Evolutionary conservation across 2,329 filamentous ascomycete genomes (phyloP).

Genomic region (Aspergillus thermomutatus): DNA sequence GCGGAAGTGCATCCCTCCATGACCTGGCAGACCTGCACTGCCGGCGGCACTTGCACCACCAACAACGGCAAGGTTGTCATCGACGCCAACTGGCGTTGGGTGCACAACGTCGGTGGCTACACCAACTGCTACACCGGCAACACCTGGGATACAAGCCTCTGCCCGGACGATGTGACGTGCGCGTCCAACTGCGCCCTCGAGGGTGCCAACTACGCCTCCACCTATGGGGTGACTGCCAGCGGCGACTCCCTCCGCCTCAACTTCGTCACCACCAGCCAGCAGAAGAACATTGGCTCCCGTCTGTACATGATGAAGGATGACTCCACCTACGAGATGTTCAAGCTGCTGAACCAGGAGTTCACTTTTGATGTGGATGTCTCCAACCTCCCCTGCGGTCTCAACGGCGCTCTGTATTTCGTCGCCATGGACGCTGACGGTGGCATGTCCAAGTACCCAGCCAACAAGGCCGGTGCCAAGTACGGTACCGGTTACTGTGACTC

Average conservation of each 20-base stretch:
- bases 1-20: slow-evolving; percentile 46
- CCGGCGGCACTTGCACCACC: slow-evolving; percentile 49
- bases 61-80: slow-evolving; percentile 51
- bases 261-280: slow-evolving; percentile 41
- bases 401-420: slow-evolving; percentile 67
- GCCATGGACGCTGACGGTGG: slow-evolving; percentile 62
- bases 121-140: slow-evolving; percentile 60
- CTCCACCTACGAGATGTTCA: slow-evolving; percentile 62
- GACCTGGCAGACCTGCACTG: slow-evolving; percentile 51
- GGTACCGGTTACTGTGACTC: slow-evolving; percentile 65
- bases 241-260: slow-evolving; percentile 49
- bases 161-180: slow-evolving; percentile 49
- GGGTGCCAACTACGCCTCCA: slow-evolving; percentile 52
- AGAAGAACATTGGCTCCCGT: slow-evolving; percentile 48
- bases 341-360: slow-evolving; percentile 65
- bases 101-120: slow-evolving; percentile 47
- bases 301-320: slow-evolving; percentile 63
- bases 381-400: slow-evolving; percentile 65
- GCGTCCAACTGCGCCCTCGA: slow-evolving; percentile 57
- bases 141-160: slow-evolving; percentile 47
- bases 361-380: slow-evolving; percentile 71
- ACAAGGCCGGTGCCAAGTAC: slow-evolving; percentile 57
- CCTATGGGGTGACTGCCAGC: slow-evolving; percentile 52
- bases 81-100: slow-evolving; percentile 59
- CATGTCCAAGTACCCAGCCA: slow-evolving; percentile 46